Evolutionary conservation across 2,329 filamentous ascomycete species (phyloP).

Genomic region (Verticillium nonalfalfae): DNA sequence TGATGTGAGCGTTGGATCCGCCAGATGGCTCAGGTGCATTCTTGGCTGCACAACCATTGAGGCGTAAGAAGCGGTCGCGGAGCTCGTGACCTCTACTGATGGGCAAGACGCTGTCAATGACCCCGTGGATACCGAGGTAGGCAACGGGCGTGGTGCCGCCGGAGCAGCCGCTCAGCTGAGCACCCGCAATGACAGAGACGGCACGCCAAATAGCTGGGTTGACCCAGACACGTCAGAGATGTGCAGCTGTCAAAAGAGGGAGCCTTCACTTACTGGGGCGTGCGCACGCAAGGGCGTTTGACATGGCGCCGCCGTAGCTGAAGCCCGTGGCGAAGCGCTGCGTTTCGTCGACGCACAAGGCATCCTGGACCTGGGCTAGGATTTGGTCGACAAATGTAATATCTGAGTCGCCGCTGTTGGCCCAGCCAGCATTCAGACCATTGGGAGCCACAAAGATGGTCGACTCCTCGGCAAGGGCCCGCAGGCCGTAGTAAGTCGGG

Average conservation of each 20-base stretch:
- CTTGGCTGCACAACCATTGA: conserved; percentile 27
- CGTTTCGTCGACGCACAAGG: neutral
- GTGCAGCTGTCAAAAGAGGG: neutral
- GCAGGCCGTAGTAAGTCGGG: conserved; percentile 33
- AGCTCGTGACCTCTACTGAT: conserved; percentile 25
- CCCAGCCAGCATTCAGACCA: conserved; percentile 34
- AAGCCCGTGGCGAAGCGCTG: conserved; percentile 3
- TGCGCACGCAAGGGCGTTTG: conserved; percentile 32
- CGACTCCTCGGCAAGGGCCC: conserved; percentile 23
- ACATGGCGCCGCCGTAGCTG: conserved; percentile 29
- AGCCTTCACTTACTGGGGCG: conserved; percentile 16
- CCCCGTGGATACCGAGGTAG: conserved; percentile 31
- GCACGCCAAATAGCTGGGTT: conserved; percentile 23
- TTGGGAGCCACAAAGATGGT: conserved; percentile 37
- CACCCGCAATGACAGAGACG: conserved; percentile 27
- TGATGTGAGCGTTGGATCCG: conserved; percentile 10
- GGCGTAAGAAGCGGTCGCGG: conserved; percentile 27
- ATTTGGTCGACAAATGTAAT: conserved; percentile 32
- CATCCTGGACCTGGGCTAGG: conserved; percentile 23
- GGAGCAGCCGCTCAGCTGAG: conserved; percentile 23
- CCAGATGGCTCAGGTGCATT: conserved; percentile 14
- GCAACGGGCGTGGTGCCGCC: conserved; percentile 30
- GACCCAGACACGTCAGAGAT: neutral
- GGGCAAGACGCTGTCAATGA: conserved; percentile 26
- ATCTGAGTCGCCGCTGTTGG: conserved; percentile 32